Conservation (phyloP, 306 rosid genomes). For the Cucurbita maxima region DNA sequence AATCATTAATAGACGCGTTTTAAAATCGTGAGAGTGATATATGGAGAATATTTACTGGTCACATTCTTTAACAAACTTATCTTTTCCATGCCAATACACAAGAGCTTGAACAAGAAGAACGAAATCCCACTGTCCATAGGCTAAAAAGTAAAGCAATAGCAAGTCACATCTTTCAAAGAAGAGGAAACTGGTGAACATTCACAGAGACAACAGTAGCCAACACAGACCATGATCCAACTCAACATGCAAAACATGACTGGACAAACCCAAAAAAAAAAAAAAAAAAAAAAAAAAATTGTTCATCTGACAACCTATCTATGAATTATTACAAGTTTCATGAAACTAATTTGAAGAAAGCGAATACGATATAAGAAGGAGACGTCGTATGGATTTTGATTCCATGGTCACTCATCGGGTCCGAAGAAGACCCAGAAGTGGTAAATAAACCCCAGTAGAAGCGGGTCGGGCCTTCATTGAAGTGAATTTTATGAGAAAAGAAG, state of each 20-base stretch:
- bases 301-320: not conserved
- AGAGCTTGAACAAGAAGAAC: not conserved
- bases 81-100: not conserved
- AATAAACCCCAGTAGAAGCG: conserved; percentile 1
- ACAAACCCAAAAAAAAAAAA: not conserved
- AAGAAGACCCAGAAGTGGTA: not conserved
- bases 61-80: not conserved
- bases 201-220: not conserved
- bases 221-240: not conserved
- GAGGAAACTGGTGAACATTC: not conserved
- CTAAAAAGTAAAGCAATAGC: not conserved
- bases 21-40: no score
- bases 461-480: conserved; percentile 5
- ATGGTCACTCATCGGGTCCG: not conserved
- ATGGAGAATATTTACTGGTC: no score
- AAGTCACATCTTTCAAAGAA: not conserved
- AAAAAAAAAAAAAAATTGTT: not conserved
- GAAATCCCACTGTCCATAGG: not conserved
- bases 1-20: no score
- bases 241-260: not conserved
- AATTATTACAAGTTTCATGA: not conserved
- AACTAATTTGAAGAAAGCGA: not conserved
- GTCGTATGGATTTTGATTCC: not conserved
- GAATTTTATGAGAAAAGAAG: not conserved
- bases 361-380: not conserved